These are phyloP conservation scores for Trifolium repens DNA, from an alignment of 306 rosid species.

Conservation along the genomic window DNA sequence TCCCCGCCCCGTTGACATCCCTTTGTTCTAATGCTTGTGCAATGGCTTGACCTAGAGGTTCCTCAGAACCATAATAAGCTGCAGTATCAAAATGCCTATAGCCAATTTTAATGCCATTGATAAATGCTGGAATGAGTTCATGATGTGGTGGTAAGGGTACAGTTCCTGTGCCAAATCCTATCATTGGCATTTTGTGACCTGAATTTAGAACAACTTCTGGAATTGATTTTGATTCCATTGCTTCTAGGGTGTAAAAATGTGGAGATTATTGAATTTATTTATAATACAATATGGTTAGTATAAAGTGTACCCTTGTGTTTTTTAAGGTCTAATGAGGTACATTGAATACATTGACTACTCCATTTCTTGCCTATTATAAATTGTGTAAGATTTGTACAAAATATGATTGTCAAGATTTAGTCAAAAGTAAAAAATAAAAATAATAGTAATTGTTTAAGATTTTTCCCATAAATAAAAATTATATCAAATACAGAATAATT, in stretches of 20 bases:
- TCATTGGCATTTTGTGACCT: conserved; percentile 44
- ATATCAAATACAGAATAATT: too few relatives aligned
- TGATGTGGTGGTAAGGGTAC: conserved; percentile 42
- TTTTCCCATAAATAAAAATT: too few relatives aligned
- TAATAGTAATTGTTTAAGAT: too few relatives aligned
- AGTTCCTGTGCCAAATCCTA: conserved; percentile 48
- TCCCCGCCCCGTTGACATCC: too few relatives aligned
- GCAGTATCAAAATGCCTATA: conserved; percentile 58
- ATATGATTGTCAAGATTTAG: not conserved
- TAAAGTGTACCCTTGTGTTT: not conserved
- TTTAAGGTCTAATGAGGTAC: not conserved
- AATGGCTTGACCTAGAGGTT: conserved; percentile 47
- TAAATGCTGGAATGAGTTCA: conserved; percentile 37
- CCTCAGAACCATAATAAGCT: conserved; percentile 53
- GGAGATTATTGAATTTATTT: not conserved
- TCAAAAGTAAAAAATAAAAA: too few relatives aligned
- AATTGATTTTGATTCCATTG: conserved; percentile 35
- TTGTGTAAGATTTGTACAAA: not conserved
- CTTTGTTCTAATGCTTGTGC: conserved; percentile 31
- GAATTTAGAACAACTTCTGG: conserved; percentile 45
- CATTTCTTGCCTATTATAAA: not conserved
- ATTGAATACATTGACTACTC: not conserved
- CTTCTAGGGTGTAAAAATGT: not conserved
- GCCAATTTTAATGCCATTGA: conserved; percentile 42
- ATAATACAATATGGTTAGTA: not conserved